Conservation (phyloP, 2,329 filamentous ascomycete genomes). For the Colletotrichum musicola region DNA sequence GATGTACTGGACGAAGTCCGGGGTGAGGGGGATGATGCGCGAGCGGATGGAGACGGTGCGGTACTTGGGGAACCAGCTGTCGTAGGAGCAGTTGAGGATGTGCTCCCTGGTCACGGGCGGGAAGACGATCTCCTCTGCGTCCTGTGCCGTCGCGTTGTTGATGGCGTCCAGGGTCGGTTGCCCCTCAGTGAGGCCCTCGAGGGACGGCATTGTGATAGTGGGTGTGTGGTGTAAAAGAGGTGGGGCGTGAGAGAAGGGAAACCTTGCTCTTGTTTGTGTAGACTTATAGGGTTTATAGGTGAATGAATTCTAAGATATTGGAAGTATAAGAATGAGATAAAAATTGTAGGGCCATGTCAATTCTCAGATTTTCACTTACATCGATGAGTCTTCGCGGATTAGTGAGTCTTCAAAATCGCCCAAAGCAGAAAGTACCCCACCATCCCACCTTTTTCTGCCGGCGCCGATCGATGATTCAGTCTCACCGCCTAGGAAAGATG, state of each 20-base stretch:
- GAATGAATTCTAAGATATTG: no score
- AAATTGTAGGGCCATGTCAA: background rate
- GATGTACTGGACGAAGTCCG: slow-evolving; percentile 85
- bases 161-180: slow-evolving; percentile 35
- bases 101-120: slow-evolving; percentile 87
- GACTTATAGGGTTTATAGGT: no score
- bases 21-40: slow-evolving; percentile 81
- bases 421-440: slow-evolving; percentile 36
- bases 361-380: slow-evolving; percentile 27
- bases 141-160: slow-evolving; percentile 28
- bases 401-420: slow-evolving; percentile 33
- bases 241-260: background rate
- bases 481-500: slow-evolving; percentile 35
- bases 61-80: slow-evolving; percentile 87
- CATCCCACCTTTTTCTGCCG: slow-evolving; percentile 36
- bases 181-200: slow-evolving; percentile 41
- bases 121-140: slow-evolving; percentile 69
- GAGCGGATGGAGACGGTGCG: slow-evolving; percentile 86
- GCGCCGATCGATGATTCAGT: background rate
- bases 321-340: no score
- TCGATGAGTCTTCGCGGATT: slow-evolving; percentile 33
- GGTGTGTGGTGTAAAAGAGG: background rate
- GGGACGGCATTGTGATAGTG: slow-evolving; percentile 47
- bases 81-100: slow-evolving; percentile 94
- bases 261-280: no score